Conservation (phyloP, 345 rosid genomes). For the Salix arbutifolia region DNA sequence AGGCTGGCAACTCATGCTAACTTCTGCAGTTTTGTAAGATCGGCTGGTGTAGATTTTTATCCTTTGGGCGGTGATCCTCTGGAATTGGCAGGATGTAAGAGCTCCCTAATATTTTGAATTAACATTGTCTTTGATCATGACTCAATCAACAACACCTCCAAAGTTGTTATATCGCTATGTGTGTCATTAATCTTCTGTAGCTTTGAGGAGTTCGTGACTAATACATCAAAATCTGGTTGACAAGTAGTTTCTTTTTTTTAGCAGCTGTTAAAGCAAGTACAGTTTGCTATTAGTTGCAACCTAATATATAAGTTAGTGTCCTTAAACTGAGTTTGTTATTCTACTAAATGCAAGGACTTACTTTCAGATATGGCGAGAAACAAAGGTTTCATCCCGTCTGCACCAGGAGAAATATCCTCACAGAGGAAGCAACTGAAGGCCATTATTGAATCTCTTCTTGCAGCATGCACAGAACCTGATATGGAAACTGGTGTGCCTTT, state of each 20-base stretch:
- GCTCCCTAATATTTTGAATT: conserved; percentile 19
- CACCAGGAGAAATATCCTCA: conserved; percentile 83
- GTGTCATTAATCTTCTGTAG: no score
- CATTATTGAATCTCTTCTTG: conserved; percentile 92
- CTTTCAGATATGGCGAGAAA: conserved; percentile 91
- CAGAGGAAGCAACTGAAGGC: conserved; percentile 91
- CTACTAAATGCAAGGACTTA: not conserved
- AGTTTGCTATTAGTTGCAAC: not conserved
- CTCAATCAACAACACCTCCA: no score
- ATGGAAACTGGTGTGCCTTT: conserved; percentile 64
- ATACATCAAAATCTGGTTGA: no score
- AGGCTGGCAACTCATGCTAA: conserved; percentile 94
- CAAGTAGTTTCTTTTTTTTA: no score
- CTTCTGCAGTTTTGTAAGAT: conserved; percentile 69
- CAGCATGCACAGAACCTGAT: conserved; percentile 89
- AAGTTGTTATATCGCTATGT: no score
- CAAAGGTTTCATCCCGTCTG: conserved; percentile 92
- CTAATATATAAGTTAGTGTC: not conserved
- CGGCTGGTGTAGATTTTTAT: conserved; percentile 82
- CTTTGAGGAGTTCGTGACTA: no score
- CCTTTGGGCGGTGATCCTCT: conserved; percentile 98
- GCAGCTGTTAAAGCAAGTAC: not conserved
- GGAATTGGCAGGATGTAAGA: conserved; percentile 92
- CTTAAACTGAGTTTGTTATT: not conserved
- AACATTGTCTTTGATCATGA: no score